Percentiles rank a stretch among this genome's conserved stretches.
Evolutionary conservation across 2,329 filamentous ascomycete species (phyloP).

Genomic region (Colletotrichum echinochloae): DNA sequence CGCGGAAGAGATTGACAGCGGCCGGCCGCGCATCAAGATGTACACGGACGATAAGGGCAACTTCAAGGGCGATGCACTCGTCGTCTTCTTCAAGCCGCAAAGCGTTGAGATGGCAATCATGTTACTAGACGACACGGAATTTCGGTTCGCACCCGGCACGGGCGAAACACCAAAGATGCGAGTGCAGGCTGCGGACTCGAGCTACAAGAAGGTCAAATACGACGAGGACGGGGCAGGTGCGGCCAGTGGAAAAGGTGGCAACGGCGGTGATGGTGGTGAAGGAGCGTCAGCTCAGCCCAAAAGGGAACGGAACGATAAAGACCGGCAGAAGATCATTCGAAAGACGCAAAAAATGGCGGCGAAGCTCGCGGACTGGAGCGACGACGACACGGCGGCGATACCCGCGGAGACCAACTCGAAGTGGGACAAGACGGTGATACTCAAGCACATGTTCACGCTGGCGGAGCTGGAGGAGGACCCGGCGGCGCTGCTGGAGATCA

Average conservation of each 20-base stretch:
- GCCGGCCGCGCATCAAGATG: slow-evolving; percentile 90
- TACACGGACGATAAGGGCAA: slow-evolving; percentile 84
- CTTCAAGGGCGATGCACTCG: slow-evolving; percentile 93
- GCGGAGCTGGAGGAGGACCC: slow-evolving; percentile 87
- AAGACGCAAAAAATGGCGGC: slow-evolving; percentile 93
- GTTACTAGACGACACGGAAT: slow-evolving; percentile 84
- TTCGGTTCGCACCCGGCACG: slow-evolving; percentile 72
- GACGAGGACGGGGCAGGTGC: slow-evolving; percentile 52
- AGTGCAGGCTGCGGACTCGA: slow-evolving; percentile 87
- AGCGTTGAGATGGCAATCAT: slow-evolving; percentile 89
- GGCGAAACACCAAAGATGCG: slow-evolving; percentile 73
- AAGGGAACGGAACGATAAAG: slow-evolving; percentile 64
- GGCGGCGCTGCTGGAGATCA: slow-evolving; percentile 87
- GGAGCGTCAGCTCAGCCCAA: slow-evolving; percentile 49
- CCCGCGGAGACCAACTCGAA: slow-evolving; percentile 58
- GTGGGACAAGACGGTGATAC: slow-evolving; percentile 85
- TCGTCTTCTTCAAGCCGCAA: slow-evolving; percentile 95
- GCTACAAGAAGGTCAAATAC: slow-evolving; percentile 90
- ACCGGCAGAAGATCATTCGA: slow-evolving; percentile 90
- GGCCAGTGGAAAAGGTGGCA: slow-evolving; percentile 41
- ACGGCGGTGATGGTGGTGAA: slow-evolving; percentile 47
- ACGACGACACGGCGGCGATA: slow-evolving; percentile 77
- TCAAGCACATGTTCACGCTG: slow-evolving; percentile 94
- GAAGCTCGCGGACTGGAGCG: slow-evolving; percentile 94
- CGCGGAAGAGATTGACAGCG: slow-evolving; percentile 92